Percentiles rank a stretch among this genome's conserved stretches.
These are phyloP conservation scores for Schizosaccharomyces osmophilus DNA, from an alignment of 805 yeast genomes.

Conservation along the genomic window DNA sequence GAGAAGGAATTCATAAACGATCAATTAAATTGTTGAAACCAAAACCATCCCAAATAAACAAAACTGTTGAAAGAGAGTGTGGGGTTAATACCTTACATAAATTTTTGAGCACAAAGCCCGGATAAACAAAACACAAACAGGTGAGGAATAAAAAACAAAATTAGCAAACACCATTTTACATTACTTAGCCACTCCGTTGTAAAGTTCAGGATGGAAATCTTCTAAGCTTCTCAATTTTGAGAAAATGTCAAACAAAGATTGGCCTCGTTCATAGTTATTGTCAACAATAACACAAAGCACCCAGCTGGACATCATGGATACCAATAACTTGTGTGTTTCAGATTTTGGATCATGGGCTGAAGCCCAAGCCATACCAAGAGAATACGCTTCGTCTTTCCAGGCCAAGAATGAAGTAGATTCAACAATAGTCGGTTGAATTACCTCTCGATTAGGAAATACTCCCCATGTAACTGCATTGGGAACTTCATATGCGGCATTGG, in stretches of 20 bases:
- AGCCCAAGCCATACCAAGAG: conserved; percentile 62
- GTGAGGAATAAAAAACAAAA: neutral
- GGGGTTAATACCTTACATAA: neutral
- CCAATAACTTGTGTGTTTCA: conserved; percentile 20
- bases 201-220: neutral
- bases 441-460: conserved; percentile 84
- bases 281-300: conserved; percentile 73
- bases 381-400: conserved; percentile 88
- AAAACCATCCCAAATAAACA: no score
- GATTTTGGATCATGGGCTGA: conserved; percentile 13
- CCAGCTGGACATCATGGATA: conserved; percentile 29
- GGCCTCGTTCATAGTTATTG: conserved; percentile 33
- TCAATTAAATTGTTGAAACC: no score
- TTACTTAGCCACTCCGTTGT: neutral
- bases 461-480: conserved; percentile 98
- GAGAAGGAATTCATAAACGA: no score
- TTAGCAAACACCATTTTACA: neutral
- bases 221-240: conserved; percentile 5
- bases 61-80: neutral
- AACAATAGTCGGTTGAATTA: conserved; percentile 85
- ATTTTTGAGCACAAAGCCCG: neutral
- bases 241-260: conserved; percentile 13
- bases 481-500: conserved; percentile 51
- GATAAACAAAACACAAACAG: neutral
- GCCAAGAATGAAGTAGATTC: conserved; percentile 80